Evolutionary conservation across 345 rosid genomes (phyloP).

Genomic region (Orychophragmus violaceus): DNA sequence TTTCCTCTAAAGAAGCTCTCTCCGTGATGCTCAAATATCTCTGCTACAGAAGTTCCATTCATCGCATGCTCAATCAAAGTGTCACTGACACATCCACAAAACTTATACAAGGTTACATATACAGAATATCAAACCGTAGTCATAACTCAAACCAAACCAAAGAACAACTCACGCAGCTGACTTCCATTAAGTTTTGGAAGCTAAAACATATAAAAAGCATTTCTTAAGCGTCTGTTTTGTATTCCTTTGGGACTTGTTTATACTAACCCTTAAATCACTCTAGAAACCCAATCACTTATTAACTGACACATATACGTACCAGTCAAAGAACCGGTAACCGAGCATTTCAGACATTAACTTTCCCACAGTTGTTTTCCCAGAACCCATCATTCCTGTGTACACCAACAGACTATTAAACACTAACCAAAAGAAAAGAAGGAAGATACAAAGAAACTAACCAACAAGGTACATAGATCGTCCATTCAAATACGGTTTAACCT

Average conservation of each 20-base stretch:
- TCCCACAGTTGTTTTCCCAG: constrained; percentile 94
- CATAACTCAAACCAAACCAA: no score
- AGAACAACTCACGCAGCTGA: no score
- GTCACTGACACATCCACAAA: constrained; percentile 19
- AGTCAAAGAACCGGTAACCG: constrained; percentile 65
- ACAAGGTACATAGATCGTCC: constrained; percentile 90
- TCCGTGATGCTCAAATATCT: constrained; percentile 61
- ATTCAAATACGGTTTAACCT: constrained; percentile 60
- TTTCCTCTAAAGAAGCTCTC: constrained; percentile 79
- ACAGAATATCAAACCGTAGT: neutral
- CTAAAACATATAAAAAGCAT: no score
- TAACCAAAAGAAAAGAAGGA: neutral
- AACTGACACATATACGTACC: constrained; percentile 42
- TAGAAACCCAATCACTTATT: neutral
- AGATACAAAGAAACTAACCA: constrained; percentile 52
- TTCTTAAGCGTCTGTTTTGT: no score
- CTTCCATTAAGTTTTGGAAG: no score
- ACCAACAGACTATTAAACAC: neutral
- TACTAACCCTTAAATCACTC: no score
- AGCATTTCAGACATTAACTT: constrained; percentile 69
- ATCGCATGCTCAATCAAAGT: neutral
- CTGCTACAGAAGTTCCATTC: neutral
- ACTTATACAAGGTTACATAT: constrained; percentile 22
- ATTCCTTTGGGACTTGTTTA: no score
- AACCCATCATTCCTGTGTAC: constrained; percentile 88